A percentile compares a stretch with the other conserved stretches of the same genome.
Evolutionary conservation across 208 protist species (phyloP).

Genomic region (Porcisia hertigi): DNA sequence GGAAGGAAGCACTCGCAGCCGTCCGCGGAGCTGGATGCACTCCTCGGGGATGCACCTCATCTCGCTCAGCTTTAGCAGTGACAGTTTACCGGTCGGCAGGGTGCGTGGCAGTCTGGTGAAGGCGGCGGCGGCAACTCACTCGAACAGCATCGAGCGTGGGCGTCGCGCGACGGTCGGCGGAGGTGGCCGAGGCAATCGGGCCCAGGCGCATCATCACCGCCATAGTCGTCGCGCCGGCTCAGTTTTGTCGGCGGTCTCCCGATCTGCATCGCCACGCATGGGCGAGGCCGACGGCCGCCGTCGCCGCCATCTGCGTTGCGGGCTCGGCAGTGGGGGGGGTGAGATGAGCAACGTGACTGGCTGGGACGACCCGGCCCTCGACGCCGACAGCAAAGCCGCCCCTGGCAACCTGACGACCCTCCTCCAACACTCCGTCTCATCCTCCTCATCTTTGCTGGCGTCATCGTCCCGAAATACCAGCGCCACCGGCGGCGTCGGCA

Average conservation of each 20-base stretch:
- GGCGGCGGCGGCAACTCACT: slow-evolving; percentile 16
- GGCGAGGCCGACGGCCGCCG: background rate
- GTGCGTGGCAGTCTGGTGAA: slow-evolving; percentile 25
- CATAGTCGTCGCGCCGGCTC: background rate
- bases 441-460: slow-evolving; percentile 10
- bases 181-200: background rate
- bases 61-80: slow-evolving; percentile 35
- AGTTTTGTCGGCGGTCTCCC: background rate
- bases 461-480: slow-evolving; percentile 30
- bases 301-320: slow-evolving; percentile 5
- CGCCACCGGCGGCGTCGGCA: slow-evolving; percentile 18
- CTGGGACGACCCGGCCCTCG: slow-evolving; percentile 16
- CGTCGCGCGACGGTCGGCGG: background rate
- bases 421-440: slow-evolving; percentile 11
- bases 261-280: background rate
- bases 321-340: slow-evolving; percentile 1
- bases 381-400: background rate
- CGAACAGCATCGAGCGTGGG: slow-evolving; percentile 25
- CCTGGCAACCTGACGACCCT: background rate
- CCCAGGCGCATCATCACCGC: background rate
- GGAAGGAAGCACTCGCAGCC: background rate
- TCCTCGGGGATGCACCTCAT: background rate
- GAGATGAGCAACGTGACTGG: slow-evolving; percentile 15
- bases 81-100: slow-evolving; percentile 22
- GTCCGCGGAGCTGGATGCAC: background rate